These are phyloP conservation scores for Microdochium nivale DNA, from an alignment of 2,329 filamentous ascomycete species.

Conservation along the genomic window DNA sequence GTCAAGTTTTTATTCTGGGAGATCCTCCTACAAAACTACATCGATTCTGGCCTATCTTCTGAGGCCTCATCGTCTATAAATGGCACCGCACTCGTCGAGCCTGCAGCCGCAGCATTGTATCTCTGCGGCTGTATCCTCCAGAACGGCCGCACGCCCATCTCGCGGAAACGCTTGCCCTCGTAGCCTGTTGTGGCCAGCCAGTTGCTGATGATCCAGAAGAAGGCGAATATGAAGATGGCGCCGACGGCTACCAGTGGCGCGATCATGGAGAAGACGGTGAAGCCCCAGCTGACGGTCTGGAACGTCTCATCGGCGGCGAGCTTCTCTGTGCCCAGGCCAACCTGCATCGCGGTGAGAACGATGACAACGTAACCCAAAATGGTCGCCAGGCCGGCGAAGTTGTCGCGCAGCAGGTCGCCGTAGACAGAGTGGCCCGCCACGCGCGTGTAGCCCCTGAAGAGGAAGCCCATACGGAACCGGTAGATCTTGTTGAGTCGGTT, in stretches of 20 bases:
- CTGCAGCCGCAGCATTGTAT: background rate
- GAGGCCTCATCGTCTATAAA: background rate
- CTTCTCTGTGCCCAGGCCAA: slow-evolving; percentile 16
- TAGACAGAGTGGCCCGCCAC: slow-evolving; percentile 21
- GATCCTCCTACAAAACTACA: background rate
- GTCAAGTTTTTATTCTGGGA: background rate
- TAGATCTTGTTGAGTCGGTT: slow-evolving; percentile 32
- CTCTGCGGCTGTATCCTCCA: slow-evolving; percentile 9
- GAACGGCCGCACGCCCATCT: slow-evolving; percentile 17
- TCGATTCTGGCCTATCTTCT: background rate
- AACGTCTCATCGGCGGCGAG: slow-evolving; percentile 14
- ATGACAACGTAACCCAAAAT: slow-evolving; percentile 28
- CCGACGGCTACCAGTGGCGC: slow-evolving; percentile 13
- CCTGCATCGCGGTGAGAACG: slow-evolving; percentile 20
- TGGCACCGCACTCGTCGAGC: background rate
- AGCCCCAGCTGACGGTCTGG: slow-evolving; percentile 19
- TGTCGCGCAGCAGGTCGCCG: slow-evolving; percentile 26
- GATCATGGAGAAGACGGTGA: slow-evolving; percentile 20
- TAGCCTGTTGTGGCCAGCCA: background rate
- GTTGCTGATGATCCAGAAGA: background rate
- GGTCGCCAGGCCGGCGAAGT: slow-evolving; percentile 27
- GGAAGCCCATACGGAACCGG: slow-evolving; percentile 18
- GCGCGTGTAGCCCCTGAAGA: slow-evolving; percentile 18
- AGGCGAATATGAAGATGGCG: slow-evolving; percentile 9
- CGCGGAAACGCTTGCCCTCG: background rate